Conservation (phyloP, 352 stramenopile species). For the Pythium insidiosum region DNA sequence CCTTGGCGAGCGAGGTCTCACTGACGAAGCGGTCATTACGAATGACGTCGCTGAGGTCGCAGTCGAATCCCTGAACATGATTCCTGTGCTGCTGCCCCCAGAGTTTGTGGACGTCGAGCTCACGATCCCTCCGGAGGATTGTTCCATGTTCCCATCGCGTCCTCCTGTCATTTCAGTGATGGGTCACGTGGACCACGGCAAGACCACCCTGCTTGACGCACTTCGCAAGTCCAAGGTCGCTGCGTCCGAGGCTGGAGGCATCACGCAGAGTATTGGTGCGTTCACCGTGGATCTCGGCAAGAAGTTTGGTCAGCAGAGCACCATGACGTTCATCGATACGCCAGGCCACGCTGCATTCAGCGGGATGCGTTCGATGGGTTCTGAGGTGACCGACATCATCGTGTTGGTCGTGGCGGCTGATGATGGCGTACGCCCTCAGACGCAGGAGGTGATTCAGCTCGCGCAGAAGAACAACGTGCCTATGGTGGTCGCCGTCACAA, state of each 20-base stretch:
- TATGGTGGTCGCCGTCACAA: conserved; percentile 97
- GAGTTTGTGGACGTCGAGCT: conserved; percentile 80
- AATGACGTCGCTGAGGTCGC: conserved; percentile 75
- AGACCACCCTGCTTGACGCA: conserved; percentile 98
- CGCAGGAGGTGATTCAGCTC: conserved; percentile 92
- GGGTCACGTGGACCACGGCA: conserved; percentile 99
- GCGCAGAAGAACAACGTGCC: conserved; percentile 93
- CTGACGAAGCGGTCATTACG: conserved; percentile 62
- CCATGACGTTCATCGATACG: conserved; percentile 99
- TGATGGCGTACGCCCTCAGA: conserved; percentile 98
- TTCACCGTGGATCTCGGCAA: conserved; percentile 95
- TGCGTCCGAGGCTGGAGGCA: conserved; percentile 95
- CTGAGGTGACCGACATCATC: conserved; percentile 97
- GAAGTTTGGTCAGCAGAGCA: conserved; percentile 44
- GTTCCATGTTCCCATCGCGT: conserved; percentile 52
- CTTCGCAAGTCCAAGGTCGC: conserved; percentile 90
- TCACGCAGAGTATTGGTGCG: conserved; percentile 97
- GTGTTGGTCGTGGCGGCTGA: conserved; percentile 97
- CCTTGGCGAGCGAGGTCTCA: conserved; percentile 56
- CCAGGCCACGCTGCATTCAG: conserved; percentile 98
- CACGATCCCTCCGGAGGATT: conserved; percentile 50
- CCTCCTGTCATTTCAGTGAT: conserved; percentile 98
- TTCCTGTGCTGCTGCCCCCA: conserved; percentile 70
- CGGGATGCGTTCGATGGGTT: conserved; percentile 95
- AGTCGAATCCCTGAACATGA: conserved; percentile 80